These are phyloP conservation scores for Xylaria sp. DNA, from an alignment of 2,329 filamentous ascomycete genomes.

Conservation along the genomic window DNA sequence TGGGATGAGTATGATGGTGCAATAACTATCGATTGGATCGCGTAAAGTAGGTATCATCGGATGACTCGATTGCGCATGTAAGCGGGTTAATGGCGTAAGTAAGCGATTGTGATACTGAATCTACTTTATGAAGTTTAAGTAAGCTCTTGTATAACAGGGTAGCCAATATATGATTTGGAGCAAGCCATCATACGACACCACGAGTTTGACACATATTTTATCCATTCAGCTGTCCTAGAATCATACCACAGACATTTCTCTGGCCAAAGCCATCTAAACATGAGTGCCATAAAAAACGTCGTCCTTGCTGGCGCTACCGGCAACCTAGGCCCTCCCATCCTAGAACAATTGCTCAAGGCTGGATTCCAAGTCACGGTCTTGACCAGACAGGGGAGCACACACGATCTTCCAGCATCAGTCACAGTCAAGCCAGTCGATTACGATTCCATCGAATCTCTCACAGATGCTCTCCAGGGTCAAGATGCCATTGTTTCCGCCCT, in stretches of 20 bases:
- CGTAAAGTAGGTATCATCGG: background rate
- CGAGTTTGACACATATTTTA: background rate
- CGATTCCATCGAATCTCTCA: constrained; percentile 59
- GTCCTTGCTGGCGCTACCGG: constrained; percentile 40
- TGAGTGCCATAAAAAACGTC: constrained; percentile 39
- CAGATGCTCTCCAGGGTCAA: constrained; percentile 60
- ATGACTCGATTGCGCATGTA: background rate
- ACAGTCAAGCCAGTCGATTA: constrained; percentile 60
- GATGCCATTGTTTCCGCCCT: constrained; percentile 68
- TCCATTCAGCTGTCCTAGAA: background rate
- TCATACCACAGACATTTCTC: background rate
- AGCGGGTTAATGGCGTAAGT: background rate
- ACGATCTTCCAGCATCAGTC: constrained; percentile 50
- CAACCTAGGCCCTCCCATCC: constrained; percentile 53
- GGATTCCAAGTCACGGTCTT: constrained; percentile 65
- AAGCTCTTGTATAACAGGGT: background rate
- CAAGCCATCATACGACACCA: constrained; percentile 3
- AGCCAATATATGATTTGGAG: background rate
- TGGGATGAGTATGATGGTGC: background rate
- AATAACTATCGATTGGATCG: background rate
- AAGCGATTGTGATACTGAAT: background rate
- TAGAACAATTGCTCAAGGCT: constrained; percentile 51
- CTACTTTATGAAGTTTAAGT: background rate
- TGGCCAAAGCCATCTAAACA: background rate
- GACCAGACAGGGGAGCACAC: constrained; percentile 57